Evolutionary conservation across 345 rosid species (phyloP).

Genomic region (Cardamine chenopodiifolia): DNA sequence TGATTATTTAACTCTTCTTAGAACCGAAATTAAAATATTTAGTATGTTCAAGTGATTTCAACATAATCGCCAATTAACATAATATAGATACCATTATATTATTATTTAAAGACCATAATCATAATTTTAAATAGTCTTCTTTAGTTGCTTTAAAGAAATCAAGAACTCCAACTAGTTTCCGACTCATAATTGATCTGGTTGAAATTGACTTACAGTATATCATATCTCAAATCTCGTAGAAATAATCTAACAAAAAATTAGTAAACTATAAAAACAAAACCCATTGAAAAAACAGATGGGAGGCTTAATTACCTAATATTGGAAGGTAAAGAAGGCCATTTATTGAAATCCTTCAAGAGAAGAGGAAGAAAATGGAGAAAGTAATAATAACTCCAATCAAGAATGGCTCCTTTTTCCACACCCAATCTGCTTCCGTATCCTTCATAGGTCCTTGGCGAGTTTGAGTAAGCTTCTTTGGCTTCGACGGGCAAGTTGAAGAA

Average conservation of each 20-base stretch:
- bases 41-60: not conserved
- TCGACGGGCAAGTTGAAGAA: constrained; percentile 77
- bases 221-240: not conserved
- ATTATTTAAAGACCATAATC: not conserved
- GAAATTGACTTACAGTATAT: too few species aligned
- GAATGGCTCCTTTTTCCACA: constrained; percentile 77
- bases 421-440: constrained; percentile 95
- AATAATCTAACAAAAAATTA: not conserved
- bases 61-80: not conserved
- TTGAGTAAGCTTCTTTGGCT: constrained; percentile 63
- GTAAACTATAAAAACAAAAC: not conserved
- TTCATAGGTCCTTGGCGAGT: constrained; percentile 79
- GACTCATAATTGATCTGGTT: not conserved
- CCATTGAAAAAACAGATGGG: too few species aligned
- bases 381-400: constrained; percentile 94
- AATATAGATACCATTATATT: not conserved
- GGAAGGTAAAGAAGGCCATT: constrained; percentile 78
- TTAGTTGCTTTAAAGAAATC: not conserved
- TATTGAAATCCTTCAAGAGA: constrained; percentile 56
- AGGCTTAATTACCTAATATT: constrained; percentile 55
- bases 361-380: constrained; percentile 73
- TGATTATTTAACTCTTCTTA: not conserved
- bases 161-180: not conserved
- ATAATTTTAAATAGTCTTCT: not conserved
- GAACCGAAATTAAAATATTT: not conserved